A percentile compares a stretch with the other conserved stretches of the same genome.
These are phyloP conservation scores for Trebouxia sp. DNA, from an alignment of 139 green algal species.

Conservation along the genomic window DNA sequence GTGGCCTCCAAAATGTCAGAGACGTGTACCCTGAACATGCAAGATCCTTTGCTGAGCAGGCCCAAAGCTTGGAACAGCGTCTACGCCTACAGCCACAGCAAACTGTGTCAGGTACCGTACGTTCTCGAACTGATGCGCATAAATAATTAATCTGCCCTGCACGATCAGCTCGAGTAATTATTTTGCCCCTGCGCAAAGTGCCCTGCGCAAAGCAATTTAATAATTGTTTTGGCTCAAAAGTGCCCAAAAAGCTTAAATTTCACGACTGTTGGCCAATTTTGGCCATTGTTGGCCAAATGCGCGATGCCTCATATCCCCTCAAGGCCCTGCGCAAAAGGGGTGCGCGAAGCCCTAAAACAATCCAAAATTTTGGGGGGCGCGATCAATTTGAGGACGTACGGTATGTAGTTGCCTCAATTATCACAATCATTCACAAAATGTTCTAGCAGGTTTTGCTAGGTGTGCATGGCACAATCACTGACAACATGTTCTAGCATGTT, in stretches of 20 bases:
- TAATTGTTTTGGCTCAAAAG: not conserved
- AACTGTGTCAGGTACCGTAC: conserved; percentile 82
- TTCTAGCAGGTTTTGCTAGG: too few species aligned
- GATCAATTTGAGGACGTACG: not conserved
- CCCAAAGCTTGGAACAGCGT: conserved; percentile 47
- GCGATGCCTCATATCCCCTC: not conserved
- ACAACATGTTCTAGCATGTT: too few species aligned
- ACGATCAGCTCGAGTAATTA: too few species aligned
- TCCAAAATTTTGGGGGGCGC: too few species aligned
- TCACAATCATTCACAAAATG: too few species aligned
- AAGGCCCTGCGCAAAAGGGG: too few species aligned
- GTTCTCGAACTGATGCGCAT: too few species aligned
- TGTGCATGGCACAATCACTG: too few species aligned
- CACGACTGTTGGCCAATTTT: not conserved
- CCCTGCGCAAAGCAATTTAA: too few species aligned
- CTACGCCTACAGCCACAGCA: conserved; percentile 74
- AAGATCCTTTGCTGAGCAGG: conserved; percentile 33
- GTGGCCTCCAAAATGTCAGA: conserved; percentile 64
- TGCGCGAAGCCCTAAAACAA: too few species aligned
- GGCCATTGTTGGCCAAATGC: not conserved
- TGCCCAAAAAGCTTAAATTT: not conserved
- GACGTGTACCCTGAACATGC: not conserved
- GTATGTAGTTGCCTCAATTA: not conserved
- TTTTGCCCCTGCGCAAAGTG: too few species aligned
- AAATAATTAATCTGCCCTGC: not conserved